Percentiles rank a stretch among this genome's conserved stretches.
Evolutionary conservation across 192 early-diverging fungal genomes (phyloP).

Genomic region (Mortierella claussenii): DNA sequence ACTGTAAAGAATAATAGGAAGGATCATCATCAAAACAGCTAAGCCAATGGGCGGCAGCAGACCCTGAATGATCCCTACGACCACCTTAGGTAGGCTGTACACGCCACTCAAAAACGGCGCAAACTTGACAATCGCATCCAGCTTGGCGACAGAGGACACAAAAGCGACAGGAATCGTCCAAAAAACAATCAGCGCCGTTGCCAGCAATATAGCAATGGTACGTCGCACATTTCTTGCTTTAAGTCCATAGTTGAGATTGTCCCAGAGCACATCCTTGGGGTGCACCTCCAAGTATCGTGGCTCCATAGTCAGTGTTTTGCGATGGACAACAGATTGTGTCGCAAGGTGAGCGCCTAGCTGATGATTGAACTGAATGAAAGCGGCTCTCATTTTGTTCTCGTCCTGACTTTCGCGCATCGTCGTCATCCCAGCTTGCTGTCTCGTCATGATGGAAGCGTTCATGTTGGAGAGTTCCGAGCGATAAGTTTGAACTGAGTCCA

Average conservation of each 20-base stretch:
- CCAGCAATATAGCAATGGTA: conserved; percentile 63
- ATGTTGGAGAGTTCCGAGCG: conserved; percentile 49
- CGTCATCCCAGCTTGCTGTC: conserved; percentile 32
- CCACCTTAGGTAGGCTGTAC: conserved; percentile 52
- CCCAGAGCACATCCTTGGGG: conserved; percentile 81
- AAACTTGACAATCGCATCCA: conserved; percentile 60
- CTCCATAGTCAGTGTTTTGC: conserved; percentile 68
- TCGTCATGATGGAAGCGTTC: conserved; percentile 54
- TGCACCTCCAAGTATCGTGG: conserved; percentile 70
- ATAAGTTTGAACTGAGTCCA: conserved; percentile 65
- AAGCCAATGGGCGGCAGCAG: conserved; percentile 77
- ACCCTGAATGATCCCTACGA: conserved; percentile 75
- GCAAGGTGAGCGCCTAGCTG: conserved; percentile 82
- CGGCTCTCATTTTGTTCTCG: conserved; percentile 60
- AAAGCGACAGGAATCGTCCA: conserved; percentile 81
- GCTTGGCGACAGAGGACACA: conserved; percentile 64
- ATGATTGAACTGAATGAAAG: conserved; percentile 82
- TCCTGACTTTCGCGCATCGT: conserved; percentile 26
- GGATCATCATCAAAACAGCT: conserved; percentile 72
- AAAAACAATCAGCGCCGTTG: conserved; percentile 64
- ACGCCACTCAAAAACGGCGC: conserved; percentile 63
- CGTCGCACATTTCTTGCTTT: conserved; percentile 64
- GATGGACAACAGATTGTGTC: conserved; percentile 67
- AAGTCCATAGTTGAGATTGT: conserved; percentile 66
- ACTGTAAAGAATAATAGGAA: conserved; percentile 74